Base-by-base conservation (phyloP, 441 rosid species). In the Macaranga tanarius region DNA sequence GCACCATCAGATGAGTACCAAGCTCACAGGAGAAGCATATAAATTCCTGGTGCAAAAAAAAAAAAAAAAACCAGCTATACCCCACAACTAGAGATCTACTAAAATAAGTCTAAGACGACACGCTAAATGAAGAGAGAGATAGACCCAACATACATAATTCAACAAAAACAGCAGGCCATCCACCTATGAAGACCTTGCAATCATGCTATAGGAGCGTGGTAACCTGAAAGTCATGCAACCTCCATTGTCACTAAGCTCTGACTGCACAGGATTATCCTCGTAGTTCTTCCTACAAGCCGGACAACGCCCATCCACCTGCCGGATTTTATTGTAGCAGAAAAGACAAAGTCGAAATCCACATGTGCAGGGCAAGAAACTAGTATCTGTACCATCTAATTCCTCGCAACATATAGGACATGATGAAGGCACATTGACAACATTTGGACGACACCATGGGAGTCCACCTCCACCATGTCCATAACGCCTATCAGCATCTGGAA, bases 271-370 rank as follows among this genome's bases (percentile, higher is more conserved):
- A 60, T 84, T 84, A 66, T 64, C 86, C 59, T 85, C 83, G 56
- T 95, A 95, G 0, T 86, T 91, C 79, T 92, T 90, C 84, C 99
- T 86, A 79, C 99, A 94, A 67, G 92, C 95, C 2, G 99, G 99
- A 83, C 99, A 94, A 60, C 97, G 95, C 19, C 92, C 93, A 81
- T 94, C 96, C 2, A 48, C 75, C 77, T 94, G 93, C 23, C 88
- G 89, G 61, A 94, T 94, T 76, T 91, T 89, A 88, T 92, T 90
- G 85, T 94, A 91, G 79, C 99, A 94, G 84, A 94, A 94, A 69
- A 94, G 91, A 59, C 99, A 94, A 63, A 94, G 93, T 66, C 89
- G 88, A 77, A 90, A 95, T 57, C 99, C 97, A 50, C 99, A 95
- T 38, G 80, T 80, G 73, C 99, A 95, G 15, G 99, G 99, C 73